phyloP scores from a whole-genome alignment of 805 yeast genomes.

The Suhomyces sp. region DNA sequence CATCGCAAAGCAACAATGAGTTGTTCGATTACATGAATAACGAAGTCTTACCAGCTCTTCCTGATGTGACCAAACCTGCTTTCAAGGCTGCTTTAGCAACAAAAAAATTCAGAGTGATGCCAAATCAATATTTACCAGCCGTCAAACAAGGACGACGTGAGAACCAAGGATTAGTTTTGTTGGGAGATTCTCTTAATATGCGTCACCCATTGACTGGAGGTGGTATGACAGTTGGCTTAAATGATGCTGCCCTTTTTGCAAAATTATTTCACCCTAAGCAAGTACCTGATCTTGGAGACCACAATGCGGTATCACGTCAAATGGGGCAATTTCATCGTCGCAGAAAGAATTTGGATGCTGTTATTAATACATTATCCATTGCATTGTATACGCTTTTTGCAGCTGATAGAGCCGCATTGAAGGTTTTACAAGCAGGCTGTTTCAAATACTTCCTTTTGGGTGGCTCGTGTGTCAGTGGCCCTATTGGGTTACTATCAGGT shows the following conservation, averaged over 20 bases:
- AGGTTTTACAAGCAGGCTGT: slow-evolving; percentile 81
- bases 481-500: slow-evolving; percentile 83
- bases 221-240: slow-evolving; percentile 97
- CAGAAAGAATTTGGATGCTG: slow-evolving; percentile 78
- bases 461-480: slow-evolving; percentile 74
- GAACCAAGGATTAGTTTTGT: slow-evolving; percentile 70
- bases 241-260: slow-evolving; percentile 73
- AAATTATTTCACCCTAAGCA: slow-evolving; percentile 56
- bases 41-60: slow-evolving; percentile 67
- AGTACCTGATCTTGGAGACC: slow-evolving; percentile 57
- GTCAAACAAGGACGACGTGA: slow-evolving; percentile 50
- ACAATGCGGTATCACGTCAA: slow-evolving; percentile 53
- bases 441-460: slow-evolving; percentile 83
- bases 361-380: slow-evolving; percentile 84
- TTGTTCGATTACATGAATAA: slow-evolving; percentile 57
- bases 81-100: slow-evolving; percentile 59
- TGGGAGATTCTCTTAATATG: slow-evolving; percentile 96
- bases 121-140: slow-evolving; percentile 88
- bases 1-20: slow-evolving; percentile 59
- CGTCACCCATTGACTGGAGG: slow-evolving; percentile 98
- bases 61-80: slow-evolving; percentile 62
- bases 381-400: slow-evolving; percentile 90
- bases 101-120: slow-evolving; percentile 77
- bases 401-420: slow-evolving; percentile 68
- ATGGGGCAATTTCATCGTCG: slow-evolving; percentile 69